phyloP scores from a whole-genome alignment of 192 early-diverging fungal species.

The Polychytrium aggregatum region DNA sequence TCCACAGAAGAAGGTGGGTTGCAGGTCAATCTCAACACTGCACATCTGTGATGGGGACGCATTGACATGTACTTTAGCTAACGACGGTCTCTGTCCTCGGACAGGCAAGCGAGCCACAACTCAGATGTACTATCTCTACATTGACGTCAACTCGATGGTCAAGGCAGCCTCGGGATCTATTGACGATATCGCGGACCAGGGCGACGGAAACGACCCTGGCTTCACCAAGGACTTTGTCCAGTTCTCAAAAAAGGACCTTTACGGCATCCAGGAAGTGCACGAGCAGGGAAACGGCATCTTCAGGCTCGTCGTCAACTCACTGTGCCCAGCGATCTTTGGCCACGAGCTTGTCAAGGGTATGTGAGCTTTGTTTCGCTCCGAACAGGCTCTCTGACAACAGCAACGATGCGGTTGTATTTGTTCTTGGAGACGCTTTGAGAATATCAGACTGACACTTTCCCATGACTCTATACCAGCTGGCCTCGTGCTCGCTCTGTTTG shows the following conservation, averaged over 20 bases:
- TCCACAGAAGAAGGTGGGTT: slow-evolving; percentile 48
- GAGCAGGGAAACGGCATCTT: slow-evolving; percentile 48
- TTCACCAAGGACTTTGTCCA: slow-evolving; percentile 52
- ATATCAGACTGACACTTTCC: no score
- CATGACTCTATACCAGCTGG: no score
- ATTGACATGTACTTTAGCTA: background rate
- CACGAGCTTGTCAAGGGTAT: slow-evolving; percentile 67
- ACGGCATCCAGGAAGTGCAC: slow-evolving; percentile 56
- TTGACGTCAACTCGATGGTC: slow-evolving; percentile 54
- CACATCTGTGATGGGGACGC: background rate
- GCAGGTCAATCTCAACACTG: background rate
- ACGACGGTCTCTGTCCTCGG: slow-evolving; percentile 14
- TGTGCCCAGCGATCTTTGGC: slow-evolving; percentile 71
- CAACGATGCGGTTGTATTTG: no score
- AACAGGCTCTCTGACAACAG: no score
- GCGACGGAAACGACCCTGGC: slow-evolving; percentile 18
- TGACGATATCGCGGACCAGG: slow-evolving; percentile 12
- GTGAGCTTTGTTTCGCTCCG: no score
- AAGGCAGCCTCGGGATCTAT: slow-evolving; percentile 40
- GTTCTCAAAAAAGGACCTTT: slow-evolving; percentile 61
- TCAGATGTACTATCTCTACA: slow-evolving; percentile 58
- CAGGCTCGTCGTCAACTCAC: slow-evolving; percentile 63
- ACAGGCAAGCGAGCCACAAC: slow-evolving; percentile 39
- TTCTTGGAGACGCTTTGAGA: no score
- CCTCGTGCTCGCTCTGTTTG: slow-evolving; percentile 66